phyloP scores from a whole-genome alignment of 495 filamentous ascomycete genomes.

The Aspergillus sparsus region DNA sequence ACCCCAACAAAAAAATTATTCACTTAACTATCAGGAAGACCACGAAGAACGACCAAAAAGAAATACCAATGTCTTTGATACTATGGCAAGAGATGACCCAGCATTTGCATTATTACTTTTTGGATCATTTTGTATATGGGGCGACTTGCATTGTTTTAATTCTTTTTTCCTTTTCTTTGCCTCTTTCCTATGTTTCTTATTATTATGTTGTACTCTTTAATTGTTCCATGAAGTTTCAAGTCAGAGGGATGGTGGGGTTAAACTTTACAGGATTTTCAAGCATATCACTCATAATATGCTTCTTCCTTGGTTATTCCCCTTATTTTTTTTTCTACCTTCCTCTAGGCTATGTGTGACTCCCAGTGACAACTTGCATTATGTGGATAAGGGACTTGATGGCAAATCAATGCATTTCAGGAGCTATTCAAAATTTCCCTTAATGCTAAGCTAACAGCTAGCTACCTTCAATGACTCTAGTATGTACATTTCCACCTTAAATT shows the following conservation, averaged over 20 bases:
- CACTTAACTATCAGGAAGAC: constrained; percentile 23
- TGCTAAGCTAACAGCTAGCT: constrained; percentile 5
- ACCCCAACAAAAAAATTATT: no score
- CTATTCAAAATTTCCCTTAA: constrained; percentile 3
- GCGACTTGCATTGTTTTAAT: constrained; percentile 44
- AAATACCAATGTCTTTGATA: constrained; percentile 39
- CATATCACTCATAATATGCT: constrained; percentile 8
- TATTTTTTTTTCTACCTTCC: constrained; percentile 6
- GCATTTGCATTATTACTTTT: constrained; percentile 46
- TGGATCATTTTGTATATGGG: constrained; percentile 45
- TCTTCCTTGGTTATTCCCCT: constrained; percentile 7
- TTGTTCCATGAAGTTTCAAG: constrained; percentile 4
- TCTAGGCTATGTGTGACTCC: constrained; percentile 13
- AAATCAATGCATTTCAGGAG: constrained; percentile 8
- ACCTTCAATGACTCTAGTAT: neutral
- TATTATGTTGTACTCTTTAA: constrained; percentile 13
- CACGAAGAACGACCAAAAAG: constrained; percentile 33
- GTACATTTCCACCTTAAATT: no score
- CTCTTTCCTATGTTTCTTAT: constrained; percentile 6
- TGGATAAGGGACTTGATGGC: constrained; percentile 6
- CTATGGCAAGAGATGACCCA: constrained; percentile 44
- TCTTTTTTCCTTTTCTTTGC: constrained; percentile 23
- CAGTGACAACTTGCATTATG: constrained; percentile 13
- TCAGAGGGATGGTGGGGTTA: constrained; percentile 3
- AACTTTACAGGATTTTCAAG: neutral